Percentiles rank a stretch among this genome's conserved stretches.
Conservation (phyloP, 345 rosid species). For the Erysimum cheiranthoides region DNA sequence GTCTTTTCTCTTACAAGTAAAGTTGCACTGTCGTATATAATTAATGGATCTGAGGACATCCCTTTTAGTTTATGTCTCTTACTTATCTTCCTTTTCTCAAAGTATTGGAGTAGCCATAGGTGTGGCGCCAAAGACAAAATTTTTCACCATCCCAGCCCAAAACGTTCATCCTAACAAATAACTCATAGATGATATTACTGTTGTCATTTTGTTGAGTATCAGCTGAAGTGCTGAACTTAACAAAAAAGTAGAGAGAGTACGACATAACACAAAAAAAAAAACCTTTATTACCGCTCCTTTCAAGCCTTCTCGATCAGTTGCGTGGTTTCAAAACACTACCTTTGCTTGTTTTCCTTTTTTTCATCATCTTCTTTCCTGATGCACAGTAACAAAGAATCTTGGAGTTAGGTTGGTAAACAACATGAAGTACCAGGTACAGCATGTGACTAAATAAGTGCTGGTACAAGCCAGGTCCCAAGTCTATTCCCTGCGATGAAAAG, state of each 20-base stretch:
- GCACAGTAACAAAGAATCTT: slow-evolving; percentile 19
- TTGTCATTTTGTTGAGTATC: neutral
- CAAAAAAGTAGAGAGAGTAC: neutral
- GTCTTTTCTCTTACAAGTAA: slow-evolving; percentile 20
- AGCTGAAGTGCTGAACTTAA: neutral
- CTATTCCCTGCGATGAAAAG: neutral
- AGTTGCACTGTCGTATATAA: slow-evolving; percentile 20
- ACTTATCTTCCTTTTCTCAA: neutral
- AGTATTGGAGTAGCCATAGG: neutral
- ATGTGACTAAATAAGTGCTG: neutral
- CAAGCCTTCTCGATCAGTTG: slow-evolving; percentile 20
- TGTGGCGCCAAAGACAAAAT: neutral
- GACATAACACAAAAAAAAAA: neutral
- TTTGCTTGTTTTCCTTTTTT: neutral
- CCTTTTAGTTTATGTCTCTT: neutral
- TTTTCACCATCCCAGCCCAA: neutral
- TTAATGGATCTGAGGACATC: neutral
- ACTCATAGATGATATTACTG: neutral
- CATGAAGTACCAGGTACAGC: neutral
- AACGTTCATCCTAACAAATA: neutral
- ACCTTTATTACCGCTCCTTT: neutral
- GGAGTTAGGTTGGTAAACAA: slow-evolving; percentile 17
- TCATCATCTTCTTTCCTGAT: slow-evolving; percentile 22
- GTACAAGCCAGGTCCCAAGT: slow-evolving; percentile 5
- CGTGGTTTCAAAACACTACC: slow-evolving; percentile 1